Percentiles rank a stretch among this genome's conserved stretches.
Conservation (phyloP, 1,284 basidiomycete genomes). For the Puccinia triticina region DNA sequence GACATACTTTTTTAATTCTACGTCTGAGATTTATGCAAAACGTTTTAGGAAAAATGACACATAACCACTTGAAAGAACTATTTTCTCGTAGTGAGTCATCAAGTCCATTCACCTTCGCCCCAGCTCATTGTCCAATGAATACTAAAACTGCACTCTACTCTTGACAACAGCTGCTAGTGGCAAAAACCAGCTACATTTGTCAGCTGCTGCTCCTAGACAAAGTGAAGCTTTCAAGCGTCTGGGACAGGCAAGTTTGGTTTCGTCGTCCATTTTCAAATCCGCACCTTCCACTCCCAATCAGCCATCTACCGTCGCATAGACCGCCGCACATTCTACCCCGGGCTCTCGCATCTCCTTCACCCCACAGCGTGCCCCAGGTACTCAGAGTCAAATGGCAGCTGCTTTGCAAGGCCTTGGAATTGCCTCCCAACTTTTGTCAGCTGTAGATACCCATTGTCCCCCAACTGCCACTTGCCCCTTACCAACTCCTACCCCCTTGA, state of each 20-base stretch:
- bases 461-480: background rate
- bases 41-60: too few species aligned
- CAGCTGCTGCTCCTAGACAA: conserved; percentile 44
- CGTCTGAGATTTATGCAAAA: too few species aligned
- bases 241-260: conserved; percentile 47
- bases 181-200: conserved; percentile 38
- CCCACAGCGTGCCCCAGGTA: conserved; percentile 34
- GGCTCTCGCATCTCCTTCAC: background rate
- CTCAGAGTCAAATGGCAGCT: conserved; percentile 50
- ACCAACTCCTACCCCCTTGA: background rate
- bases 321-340: background rate
- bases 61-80: too few species aligned
- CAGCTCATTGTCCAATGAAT: too few species aligned
- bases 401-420: conserved; percentile 43
- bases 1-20: too few species aligned
- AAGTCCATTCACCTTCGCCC: too few species aligned
- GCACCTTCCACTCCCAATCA: conserved; percentile 13
- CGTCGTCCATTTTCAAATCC: conserved; percentile 48
- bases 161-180: conserved; percentile 29
- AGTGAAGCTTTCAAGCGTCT: conserved; percentile 48
- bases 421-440: conserved; percentile 15
- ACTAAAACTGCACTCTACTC: too few species aligned
- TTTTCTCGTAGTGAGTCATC: too few species aligned
- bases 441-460: background rate
- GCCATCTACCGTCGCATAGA: background rate